Base-by-base conservation (phyloP, 1,284 basidiomycete species). In the Boletus smithii region DNA sequence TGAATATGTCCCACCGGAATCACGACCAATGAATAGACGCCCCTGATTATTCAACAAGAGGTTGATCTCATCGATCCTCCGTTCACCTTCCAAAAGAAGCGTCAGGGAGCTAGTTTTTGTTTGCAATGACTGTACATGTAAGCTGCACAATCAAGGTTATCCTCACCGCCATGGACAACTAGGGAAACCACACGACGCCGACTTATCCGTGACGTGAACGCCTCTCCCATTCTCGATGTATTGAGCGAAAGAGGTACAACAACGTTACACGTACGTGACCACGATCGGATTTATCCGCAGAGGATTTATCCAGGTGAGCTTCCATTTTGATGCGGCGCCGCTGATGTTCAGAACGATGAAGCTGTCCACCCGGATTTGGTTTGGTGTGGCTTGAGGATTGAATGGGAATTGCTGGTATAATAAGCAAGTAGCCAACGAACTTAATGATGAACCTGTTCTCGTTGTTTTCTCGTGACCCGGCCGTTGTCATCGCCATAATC, bases 171-270 rank as follows among this genome's bases (percentile, higher is more conserved):
- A 53, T 48, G 8, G 20, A 47, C 56, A 34, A 46, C 32, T 39
- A 51, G 27, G 61, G 57, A 50, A 62, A 44, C 9, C n/a, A 17
- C n/a, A 32, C 34, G 11, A 44, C 60, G 57, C 57, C 61, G 32
- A 60, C 57, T 60, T 64, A 62, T 61, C 51, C 44, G 24, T 60
- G 40, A 42, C 60, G 60, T 64, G 45, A 63, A 42, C 23, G 4
- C 2, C 14, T 5, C 20, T 42, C 26, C 35, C 31, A 35, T 40
- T 42, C 23, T 17, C 29, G 22, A 30, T 23, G 44, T 36, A 35
- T 31, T n/a, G 22, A 37, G 33, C 26, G 6, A 42, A 58, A 41
- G 39, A 32, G 44, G 37, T 17, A 32, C 38, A 34, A 29, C 38
- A 61, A 48, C 53, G 43, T 57, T 56, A 35, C 47, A 24, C 4